Evolutionary conservation across 1,284 basidiomycete genomes (phyloP).

Genomic region (Veloporphyrellus conicus): DNA sequence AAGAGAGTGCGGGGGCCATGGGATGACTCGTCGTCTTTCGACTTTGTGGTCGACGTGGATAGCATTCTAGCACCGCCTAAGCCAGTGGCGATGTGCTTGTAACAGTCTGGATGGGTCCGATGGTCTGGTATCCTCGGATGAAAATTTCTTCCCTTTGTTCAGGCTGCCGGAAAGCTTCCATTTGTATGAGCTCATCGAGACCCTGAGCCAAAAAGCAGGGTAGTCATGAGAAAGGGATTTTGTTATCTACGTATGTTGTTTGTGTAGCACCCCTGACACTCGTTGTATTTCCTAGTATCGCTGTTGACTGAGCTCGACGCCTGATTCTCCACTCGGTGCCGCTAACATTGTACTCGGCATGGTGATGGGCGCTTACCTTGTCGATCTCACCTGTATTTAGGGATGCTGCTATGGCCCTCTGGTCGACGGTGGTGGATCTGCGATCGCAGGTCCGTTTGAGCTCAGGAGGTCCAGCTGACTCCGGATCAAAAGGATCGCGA

Average conservation of each 20-base stretch:
- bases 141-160: background rate
- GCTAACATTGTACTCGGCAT: too few species aligned
- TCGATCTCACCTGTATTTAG: slow-evolving; percentile 3
- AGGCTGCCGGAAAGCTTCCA: background rate
- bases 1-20: slow-evolving; percentile 54
- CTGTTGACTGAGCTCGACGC: background rate
- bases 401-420: too few species aligned
- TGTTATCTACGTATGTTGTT: background rate
- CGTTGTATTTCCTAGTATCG: background rate
- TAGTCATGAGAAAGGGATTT: background rate
- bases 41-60: slow-evolving; percentile 43
- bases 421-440: too few species aligned
- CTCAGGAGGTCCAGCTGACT: background rate
- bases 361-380: background rate
- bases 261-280: slow-evolving; percentile 6
- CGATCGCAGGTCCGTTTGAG: background rate
- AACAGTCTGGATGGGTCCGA: background rate
- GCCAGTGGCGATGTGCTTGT: slow-evolving; percentile 39
- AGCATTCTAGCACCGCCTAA: slow-evolving; percentile 44
- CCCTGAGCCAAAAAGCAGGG: slow-evolving; percentile 7
- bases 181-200: background rate
- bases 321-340: background rate
- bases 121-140: background rate
- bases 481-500: slow-evolving; percentile 3
- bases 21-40: slow-evolving; percentile 50